Evolutionary conservation across 345 rosid genomes (phyloP), one percentile per base, ranked within the genome.

Genomic region (Pelargonium nanum): DNA sequence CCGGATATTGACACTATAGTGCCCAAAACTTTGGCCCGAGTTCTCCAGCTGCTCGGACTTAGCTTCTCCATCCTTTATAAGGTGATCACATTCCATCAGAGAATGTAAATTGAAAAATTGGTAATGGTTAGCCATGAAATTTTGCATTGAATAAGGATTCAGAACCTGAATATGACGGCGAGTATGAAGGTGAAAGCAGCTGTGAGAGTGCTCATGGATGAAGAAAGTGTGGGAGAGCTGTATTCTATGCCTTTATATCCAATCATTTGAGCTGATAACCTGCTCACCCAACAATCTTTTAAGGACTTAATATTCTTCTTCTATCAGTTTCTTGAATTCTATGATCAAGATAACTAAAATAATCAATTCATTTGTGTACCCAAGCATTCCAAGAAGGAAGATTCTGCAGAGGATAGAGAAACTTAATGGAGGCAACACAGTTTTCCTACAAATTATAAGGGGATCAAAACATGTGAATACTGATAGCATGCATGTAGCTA

Each of bases 11-110:
- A 87, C 44, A 85, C 83, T 22, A 89, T 58, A 1, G 98, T 87
- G 26, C 97, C 98, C 21, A 84, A 21, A 24, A 87, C 72, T 74
- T 92, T 89, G 62, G 97, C 98, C 24, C 78, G 85, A 61, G 89
- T 85, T 58, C 86, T 83, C 16, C 68, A 59, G 56, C 82, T 83
- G 67, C 67, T 81, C 65, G 75, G 34, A 28, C 70, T 70, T 24
- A 87, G 61, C 57, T 68, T 81, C 79, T 89, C 96, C 98, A 92
- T 86, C 70, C 98, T 88, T 66, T 25, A 69, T 40, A 53, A 16
- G 23, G 55, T 23, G 22, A 34, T n/a, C 30, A 40, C n/a, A n/a
- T n/a, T n/a, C n/a, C n/a, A n/a, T n/a, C 6, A 34, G 1, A 34
- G 13, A 34, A 9, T 5, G 45, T 34, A 3, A 34, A 34, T 5